A percentile compares a stretch with the other conserved stretches of the same genome.
phyloP scores from a whole-genome alignment of 805 yeast species.

The Jamesozyma rosinii region DNA sequence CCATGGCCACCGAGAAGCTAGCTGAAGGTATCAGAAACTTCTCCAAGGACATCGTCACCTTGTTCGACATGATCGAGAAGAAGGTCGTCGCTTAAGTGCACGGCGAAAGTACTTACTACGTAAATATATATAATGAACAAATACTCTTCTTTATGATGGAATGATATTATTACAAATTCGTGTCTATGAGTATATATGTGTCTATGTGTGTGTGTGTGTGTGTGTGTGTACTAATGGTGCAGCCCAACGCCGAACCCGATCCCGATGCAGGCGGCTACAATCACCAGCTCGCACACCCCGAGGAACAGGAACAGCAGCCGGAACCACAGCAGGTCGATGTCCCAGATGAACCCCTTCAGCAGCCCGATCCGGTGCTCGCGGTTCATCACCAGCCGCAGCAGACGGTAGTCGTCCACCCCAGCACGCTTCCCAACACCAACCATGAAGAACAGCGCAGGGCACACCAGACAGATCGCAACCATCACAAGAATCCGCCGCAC shows the following conservation, averaged over 20 bases:
- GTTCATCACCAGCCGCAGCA: constrained; percentile 18
- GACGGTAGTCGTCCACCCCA: constrained; percentile 15
- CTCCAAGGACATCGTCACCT: constrained; percentile 83
- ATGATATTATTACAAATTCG: too few relatives aligned
- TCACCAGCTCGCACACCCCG: constrained; percentile 24
- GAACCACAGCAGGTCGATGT: constrained; percentile 21
- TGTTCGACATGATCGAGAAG: constrained; percentile 55
- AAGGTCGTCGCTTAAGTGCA: constrained; percentile 37
- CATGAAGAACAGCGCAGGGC: constrained; percentile 26
- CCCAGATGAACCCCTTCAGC: constrained; percentile 24
- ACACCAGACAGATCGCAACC: constrained; percentile 12
- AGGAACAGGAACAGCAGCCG: constrained; percentile 26
- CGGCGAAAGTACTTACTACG: not conserved
- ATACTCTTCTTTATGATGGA: too few relatives aligned
- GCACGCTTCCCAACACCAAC: constrained; percentile 13
- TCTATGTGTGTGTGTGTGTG: not conserved
- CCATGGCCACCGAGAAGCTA: constrained; percentile 96
- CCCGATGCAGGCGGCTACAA: constrained; percentile 35
- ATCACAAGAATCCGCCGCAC: constrained; percentile 10
- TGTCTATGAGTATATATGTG: not conserved
- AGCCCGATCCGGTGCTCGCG: constrained; percentile 14
- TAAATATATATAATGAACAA: too few relatives aligned
- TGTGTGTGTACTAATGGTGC: not conserved
- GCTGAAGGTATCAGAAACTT: constrained; percentile 95
- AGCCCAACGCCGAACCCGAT: constrained; percentile 39